Base-by-base conservation (phyloP, 345 rosid genomes). In the Viola odorata region DNA sequence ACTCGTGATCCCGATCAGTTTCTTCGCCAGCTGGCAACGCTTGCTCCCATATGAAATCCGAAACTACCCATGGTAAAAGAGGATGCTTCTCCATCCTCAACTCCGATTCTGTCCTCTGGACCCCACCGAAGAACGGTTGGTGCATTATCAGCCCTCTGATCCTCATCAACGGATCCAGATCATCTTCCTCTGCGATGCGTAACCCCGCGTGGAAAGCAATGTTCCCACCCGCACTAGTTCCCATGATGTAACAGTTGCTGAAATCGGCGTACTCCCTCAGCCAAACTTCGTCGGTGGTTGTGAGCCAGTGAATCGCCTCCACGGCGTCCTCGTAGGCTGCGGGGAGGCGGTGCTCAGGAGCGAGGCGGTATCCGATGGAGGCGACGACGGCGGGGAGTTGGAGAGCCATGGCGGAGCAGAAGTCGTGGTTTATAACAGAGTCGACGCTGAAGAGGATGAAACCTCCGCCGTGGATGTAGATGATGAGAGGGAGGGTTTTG, bases 271-370 rank as follows among this genome's bases (percentile, higher is more conserved):
- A 65, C 7, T 69, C 38, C 1, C 1, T 56, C 14, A 85, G 47
- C 87, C 89, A 82, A 1, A 64, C 79, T 0, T 78, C 82, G 1
- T 51, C 58, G 45, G 39, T 16, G 60, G 58, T 38, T 68, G 36
- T 59, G 57, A 85, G 73, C 77, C 75, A 79, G 5, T 62, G 61
- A 49, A 88, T 47, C 8, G 75, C 81, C 17, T 80, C 91, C 11
- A 61, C 5, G 0, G 84, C 88, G 41, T 88, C 91, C 0, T 85
- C 89, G 38, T 83, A 85, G 23, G 87, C 85, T 14, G 82, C 80
- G 6, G 91, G 96, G 8, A 83, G 81, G 1, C 89, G 82, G 49
- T 85, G 69, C 82, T 85, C 96, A 0, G 96, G 96, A 8, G 89
- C 87, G 0, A 82, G 68, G 3, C 89, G 79, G 64, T 88, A 80